Evolutionary conservation across 352 stramenopile species (phyloP), one percentile per base, ranked within the genome.

Genomic region (Phytophthora chlamydospora): DNA sequence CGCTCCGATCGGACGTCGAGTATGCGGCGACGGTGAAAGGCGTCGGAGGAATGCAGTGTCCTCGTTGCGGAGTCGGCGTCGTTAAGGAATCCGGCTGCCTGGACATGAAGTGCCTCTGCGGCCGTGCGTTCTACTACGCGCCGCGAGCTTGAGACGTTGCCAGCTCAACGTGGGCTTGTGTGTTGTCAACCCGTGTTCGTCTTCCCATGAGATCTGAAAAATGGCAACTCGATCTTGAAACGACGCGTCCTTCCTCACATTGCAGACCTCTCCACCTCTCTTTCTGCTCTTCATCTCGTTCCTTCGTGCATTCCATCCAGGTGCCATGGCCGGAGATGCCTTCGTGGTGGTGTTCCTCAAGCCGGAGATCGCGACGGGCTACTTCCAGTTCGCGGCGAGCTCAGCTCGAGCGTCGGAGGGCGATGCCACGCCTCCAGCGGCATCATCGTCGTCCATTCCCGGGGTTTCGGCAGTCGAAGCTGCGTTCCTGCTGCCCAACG

Each of bases 361-460:
- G 29, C 82, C 82, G 1, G 82, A 91, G 61, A 88, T 89, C 66
- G 68, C 79, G 12, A 77, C 73, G 0, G 79, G 76, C 1, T 78
- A 65, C 51, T 89, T 84, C 63, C 59, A 67, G 33, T 80, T 85
- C 34, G 31, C 64, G 39, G 4, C 16, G 31, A 36, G 21, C 21
- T 24, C 21, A 24, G 21, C 21, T 27, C 17, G 53, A 52, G 31
- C n/a, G 9, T 16, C 34, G 7, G 33, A 34, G 42, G 48, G 21
- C 2, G 40, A 53, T 0, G 33, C 31, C 17, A 7, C 33, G 8
- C 12, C 55, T 21, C 16, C 43, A 9, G 8, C 53, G 2, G 29
- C 38, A 11, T 24, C 52, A 0, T 34, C 27, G 11, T 74, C 76
- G 3, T 59, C 57, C 1, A 69, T 82, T 39, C 33, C 64, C 0